Percentiles rank a stretch among this genome's conserved stretches.
phyloP scores from a whole-genome alignment of 2,329 filamentous ascomycete genomes.

The Colletotrichum gigasporum region DNA sequence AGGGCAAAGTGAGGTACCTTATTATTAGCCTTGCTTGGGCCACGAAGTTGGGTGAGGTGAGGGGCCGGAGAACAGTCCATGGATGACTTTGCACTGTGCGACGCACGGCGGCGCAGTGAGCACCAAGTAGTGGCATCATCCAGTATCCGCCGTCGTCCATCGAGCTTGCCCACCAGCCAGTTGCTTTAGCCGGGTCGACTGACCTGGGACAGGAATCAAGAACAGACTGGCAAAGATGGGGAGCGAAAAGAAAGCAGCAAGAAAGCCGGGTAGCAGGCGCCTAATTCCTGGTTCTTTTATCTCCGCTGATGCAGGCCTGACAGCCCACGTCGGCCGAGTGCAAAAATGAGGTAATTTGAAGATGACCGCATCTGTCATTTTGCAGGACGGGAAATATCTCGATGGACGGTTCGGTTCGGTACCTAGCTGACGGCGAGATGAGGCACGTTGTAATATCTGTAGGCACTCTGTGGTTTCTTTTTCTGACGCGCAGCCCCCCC shows the following conservation, averaged over 20 bases:
- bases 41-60: neutral
- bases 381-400: no score
- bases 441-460: neutral
- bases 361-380: no score
- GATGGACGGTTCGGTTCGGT: neutral
- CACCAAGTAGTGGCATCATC: neutral
- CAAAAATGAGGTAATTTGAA: neutral
- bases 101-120: neutral
- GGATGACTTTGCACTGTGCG: neutral
- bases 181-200: neutral
- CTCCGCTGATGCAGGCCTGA: neutral
- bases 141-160: neutral
- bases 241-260: neutral
- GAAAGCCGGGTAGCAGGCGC: neutral
- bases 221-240: neutral
- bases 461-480: constrained; percentile 5
- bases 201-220: neutral
- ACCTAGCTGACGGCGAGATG: neutral
- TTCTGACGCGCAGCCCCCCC: neutral
- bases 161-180: neutral
- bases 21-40: neutral
- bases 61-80: neutral
- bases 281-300: neutral
- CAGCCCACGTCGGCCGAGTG: neutral
- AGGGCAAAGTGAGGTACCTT: neutral